Evolutionary conservation across 345 rosid genomes (phyloP).

Genomic region (Moricandia moricandioides): DNA sequence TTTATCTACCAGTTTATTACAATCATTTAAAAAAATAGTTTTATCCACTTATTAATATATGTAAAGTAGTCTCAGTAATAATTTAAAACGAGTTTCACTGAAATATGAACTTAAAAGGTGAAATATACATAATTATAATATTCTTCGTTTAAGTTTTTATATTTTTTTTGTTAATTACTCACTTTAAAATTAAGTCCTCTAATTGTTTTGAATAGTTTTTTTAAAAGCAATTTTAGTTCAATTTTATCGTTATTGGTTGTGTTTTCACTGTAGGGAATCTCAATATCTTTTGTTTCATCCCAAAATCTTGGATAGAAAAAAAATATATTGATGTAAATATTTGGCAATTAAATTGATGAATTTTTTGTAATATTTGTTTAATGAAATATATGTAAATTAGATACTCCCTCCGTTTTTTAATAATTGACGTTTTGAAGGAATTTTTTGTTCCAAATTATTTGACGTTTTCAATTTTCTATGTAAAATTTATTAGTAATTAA

Average conservation of each 20-base stretch:
- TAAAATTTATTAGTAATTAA: no score
- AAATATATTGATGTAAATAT: neutral
- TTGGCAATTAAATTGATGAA: neutral
- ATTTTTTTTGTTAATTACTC: neutral
- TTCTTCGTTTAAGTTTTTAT: neutral
- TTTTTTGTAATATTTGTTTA: neutral
- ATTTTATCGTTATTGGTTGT: neutral
- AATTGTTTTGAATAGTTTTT: neutral
- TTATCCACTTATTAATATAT: neutral
- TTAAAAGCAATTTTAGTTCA: neutral
- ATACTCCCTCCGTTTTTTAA: no score
- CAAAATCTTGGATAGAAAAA: neutral
- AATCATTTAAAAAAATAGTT: no score
- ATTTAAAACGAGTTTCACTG: neutral
- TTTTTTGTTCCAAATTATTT: no score
- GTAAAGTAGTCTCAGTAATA: neutral
- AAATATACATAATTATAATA: neutral
- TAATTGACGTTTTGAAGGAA: no score
- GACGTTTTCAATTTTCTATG: no score
- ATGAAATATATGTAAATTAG: constrained; percentile 19
- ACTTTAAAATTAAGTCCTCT: neutral
- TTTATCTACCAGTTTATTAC: no score
- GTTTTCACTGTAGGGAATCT: neutral
- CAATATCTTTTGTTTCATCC: neutral
- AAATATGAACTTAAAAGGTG: neutral